Percentiles rank a stretch among this genome's conserved stretches.
These are phyloP conservation scores for Pyrenula massariospora DNA, from an alignment of 495 filamentous ascomycete genomes.

Conservation along the genomic window DNA sequence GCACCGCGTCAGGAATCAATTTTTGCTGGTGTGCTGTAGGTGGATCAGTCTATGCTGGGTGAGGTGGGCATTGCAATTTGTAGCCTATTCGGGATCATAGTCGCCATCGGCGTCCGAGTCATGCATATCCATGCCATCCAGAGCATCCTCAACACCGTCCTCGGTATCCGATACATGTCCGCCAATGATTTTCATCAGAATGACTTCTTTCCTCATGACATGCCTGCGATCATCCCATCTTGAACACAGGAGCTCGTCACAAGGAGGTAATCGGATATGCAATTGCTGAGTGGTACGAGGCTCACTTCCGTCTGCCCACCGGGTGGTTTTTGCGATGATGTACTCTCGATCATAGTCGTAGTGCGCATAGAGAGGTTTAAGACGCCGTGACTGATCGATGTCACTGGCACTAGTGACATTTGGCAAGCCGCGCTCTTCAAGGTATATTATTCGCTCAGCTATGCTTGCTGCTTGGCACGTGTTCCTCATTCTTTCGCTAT, in stretches of 20 bases:
- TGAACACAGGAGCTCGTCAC: neutral
- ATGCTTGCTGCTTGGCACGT: constrained; percentile 1
- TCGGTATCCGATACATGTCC: neutral
- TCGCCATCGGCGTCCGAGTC: neutral
- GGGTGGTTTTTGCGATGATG: neutral
- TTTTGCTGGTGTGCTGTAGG: too few species aligned
- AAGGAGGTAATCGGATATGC: neutral
- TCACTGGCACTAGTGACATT: neutral
- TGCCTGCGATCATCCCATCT: neutral
- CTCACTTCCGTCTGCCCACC: neutral
- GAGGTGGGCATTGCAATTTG: too few species aligned
- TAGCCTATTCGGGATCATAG: neutral
- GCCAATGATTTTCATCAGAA: neutral
- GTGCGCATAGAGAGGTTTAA: neutral
- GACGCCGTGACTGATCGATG: neutral
- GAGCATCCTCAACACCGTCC: neutral
- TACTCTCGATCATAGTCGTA: neutral
- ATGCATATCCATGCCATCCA: neutral
- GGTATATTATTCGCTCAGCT: constrained; percentile 1
- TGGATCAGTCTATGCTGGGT: too few species aligned
- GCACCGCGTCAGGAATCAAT: too few species aligned
- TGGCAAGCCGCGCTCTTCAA: constrained; percentile 3
- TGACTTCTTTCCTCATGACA: neutral
- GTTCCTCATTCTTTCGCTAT: constrained; percentile 6
- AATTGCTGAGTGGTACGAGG: neutral